phyloP scores from a whole-genome alignment of 345 rosid genomes.

The Gossypium rotundifolium region DNA sequence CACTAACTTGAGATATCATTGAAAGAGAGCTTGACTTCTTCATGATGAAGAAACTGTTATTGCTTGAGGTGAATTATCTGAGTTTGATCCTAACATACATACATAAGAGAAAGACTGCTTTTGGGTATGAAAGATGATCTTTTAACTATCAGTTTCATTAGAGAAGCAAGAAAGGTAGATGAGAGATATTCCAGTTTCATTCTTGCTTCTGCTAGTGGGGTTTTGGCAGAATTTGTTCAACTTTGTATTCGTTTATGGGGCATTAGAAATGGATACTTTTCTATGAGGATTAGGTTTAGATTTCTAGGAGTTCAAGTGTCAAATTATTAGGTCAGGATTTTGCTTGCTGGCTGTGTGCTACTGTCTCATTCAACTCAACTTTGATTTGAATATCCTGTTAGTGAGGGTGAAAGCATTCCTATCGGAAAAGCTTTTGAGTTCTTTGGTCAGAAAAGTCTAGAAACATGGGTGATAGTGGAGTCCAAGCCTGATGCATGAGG shows the following conservation, averaged over 20 bases:
- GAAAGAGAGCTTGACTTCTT: not conserved
- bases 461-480: not conserved
- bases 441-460: not conserved
- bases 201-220: not conserved
- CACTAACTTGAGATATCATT: not conserved
- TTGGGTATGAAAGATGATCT: not conserved
- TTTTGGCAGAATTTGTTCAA: not conserved
- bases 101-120: not conserved
- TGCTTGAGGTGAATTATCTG: not conserved
- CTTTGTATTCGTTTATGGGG: not conserved
- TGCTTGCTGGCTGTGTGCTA: not conserved
- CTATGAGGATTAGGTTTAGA: not conserved
- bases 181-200: not conserved
- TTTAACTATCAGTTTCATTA: not conserved
- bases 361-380: not conserved
- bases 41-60: not conserved
- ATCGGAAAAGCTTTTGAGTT: too few species aligned
- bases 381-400: not conserved
- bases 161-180: not conserved
- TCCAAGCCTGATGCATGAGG: not conserved
- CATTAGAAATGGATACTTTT: not conserved
- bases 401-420: too few species aligned
- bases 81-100: not conserved
- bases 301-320: not conserved
- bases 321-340: not conserved